These are phyloP conservation scores for Phaeosphaeria sp. DNA, from an alignment of 2,329 filamentous ascomycete genomes.

Conservation along the genomic window DNA sequence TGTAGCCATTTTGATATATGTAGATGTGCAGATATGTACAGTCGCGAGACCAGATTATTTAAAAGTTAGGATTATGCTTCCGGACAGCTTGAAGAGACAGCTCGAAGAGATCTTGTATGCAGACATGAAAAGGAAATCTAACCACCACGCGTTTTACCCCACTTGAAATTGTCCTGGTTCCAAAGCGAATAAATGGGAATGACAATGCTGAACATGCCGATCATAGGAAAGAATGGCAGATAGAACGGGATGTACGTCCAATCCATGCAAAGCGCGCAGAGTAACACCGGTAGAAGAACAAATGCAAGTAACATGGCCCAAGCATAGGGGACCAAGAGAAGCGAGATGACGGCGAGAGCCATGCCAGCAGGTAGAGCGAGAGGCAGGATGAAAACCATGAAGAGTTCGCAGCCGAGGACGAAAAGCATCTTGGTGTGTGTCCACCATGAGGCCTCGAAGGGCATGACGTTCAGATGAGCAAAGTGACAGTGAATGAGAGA, in stretches of 20 bases:
- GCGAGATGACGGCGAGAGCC: neutral
- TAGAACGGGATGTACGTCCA: neutral
- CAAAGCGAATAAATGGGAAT: neutral
- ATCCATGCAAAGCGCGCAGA: neutral
- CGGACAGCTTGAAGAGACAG: too few species aligned
- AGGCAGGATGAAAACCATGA: neutral
- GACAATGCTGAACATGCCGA: neutral
- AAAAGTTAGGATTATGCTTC: neutral
- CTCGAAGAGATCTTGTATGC: neutral
- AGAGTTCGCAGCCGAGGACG: neutral
- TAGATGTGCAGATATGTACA: neutral
- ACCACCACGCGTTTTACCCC: neutral
- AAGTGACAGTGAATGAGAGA: neutral
- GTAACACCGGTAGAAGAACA: neutral
- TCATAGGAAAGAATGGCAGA: neutral
- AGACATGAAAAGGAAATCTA: neutral
- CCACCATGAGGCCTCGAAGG: neutral
- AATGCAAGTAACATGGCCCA: neutral
- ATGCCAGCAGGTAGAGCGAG: neutral
- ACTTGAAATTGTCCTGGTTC: neutral
- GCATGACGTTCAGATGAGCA: neutral
- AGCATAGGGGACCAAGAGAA: neutral
- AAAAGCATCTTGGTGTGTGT: neutral
- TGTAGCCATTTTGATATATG: neutral
- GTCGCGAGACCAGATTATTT: neutral